phyloP scores from a whole-genome alignment of 2,329 filamentous ascomycete genomes.

The Xylaria sp. region DNA sequence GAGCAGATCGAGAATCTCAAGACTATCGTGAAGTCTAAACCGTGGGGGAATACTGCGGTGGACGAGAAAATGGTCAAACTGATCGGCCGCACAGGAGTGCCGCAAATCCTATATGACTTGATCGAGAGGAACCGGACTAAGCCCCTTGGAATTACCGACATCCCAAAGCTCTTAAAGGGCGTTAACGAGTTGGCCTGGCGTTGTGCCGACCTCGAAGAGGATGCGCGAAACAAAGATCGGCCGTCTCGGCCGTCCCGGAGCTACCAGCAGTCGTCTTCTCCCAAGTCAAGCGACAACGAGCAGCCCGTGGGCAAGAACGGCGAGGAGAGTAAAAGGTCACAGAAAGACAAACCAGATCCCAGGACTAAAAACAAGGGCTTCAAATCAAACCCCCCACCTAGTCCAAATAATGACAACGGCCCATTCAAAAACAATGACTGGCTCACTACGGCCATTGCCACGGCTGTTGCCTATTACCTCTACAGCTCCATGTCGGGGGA shows the following conservation, averaged over 20 bases:
- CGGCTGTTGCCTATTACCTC: constrained; percentile 57
- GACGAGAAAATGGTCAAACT: not conserved
- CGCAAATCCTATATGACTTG: not conserved
- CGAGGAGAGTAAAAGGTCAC: constrained; percentile 40
- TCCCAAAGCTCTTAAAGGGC: constrained; percentile 11
- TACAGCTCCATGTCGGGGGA: constrained; percentile 58
- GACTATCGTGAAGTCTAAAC: not conserved
- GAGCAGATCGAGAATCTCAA: constrained; percentile 36
- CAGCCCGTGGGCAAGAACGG: constrained; percentile 28
- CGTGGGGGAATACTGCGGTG: not conserved
- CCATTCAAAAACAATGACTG: constrained; percentile 48
- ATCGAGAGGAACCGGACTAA: not conserved
- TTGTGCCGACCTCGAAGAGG: constrained; percentile 4
- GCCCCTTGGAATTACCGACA: constrained; percentile 11
- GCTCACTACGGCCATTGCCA: constrained; percentile 64
- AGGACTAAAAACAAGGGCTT: constrained; percentile 42
- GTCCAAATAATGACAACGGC: constrained; percentile 31
- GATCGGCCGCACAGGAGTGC: constrained; percentile 26
- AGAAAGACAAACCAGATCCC: constrained; percentile 16
- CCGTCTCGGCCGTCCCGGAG: constrained; percentile 27
- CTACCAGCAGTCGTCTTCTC: constrained; percentile 31
- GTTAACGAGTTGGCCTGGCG: constrained; percentile 8
- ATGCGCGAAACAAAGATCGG: not conserved
- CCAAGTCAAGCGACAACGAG: constrained; percentile 18
- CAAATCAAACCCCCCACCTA: constrained; percentile 39